Evolutionary conservation across 2,329 filamentous ascomycete species (phyloP), one percentile per base, ranked within the genome.

Genomic region (Thelonectria discophora): DNA sequence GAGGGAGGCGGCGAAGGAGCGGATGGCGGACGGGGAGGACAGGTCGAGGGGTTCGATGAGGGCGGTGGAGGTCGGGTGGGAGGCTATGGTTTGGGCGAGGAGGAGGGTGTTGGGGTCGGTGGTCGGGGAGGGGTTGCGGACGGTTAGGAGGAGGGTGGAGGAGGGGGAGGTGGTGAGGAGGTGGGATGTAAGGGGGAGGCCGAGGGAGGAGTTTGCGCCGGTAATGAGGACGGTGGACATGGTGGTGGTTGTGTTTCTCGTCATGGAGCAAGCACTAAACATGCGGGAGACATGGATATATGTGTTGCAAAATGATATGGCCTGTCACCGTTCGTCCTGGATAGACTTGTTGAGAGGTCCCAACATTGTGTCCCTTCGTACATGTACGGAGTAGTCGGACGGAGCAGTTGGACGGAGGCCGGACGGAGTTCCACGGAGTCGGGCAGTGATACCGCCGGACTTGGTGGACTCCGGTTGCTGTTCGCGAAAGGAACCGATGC

Each of bases 161-260:
- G 57, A 42, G 12, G 70, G 70, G 24, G 69, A 59, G 15, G 52
- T 27, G 0, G 54, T 27, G 10, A 70, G 47, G 20, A 73, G 15
- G 3, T 62, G 54, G 0, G 64, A 37, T 42, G 70, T 52, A 6
- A 67, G 69, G 2, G 43, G 55, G 0, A 64, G 32, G 5, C 63
- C 70, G 0, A 67, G 57, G 12, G 78, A 80, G 43, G 78, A 77
- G 56, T 80, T 79, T 18, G 76, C 76, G 0, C 74, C 76, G 0
- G 76, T 79, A 37, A 79, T 61, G 21, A 79, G 64, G 30, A 80
- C 69, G 0, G 76, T 76, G 45, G 32, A 34, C 13, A 34, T 34
- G 10, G 9, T 37, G 34, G 34, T 15, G 3, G 11, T 30, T 30
- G 27, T 30, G 27, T 9, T 30, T 30, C 27, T 30, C 27, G 27